Conservation (phyloP, 805 yeast genomes). For the Dipodascopsis tothii region DNA sequence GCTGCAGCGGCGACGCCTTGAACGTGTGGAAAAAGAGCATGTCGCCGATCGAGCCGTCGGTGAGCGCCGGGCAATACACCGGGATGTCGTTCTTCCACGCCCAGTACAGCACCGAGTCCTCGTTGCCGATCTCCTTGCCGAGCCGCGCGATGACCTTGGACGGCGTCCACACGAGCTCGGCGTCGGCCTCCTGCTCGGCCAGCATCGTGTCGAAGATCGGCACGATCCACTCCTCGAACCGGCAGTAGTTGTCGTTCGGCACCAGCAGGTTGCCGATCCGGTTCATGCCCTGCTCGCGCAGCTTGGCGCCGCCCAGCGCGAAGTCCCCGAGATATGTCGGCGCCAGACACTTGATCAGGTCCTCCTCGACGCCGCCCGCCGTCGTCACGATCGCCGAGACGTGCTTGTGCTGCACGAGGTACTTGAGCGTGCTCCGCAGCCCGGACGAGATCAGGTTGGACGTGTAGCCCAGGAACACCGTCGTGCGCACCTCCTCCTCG, state of each 20-base stretch:
- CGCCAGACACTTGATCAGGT: constrained; percentile 89
- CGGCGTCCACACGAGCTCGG: constrained; percentile 83
- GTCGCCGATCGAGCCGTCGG: constrained; percentile 98
- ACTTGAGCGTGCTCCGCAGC: constrained; percentile 80
- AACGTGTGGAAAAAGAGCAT: constrained; percentile 98
- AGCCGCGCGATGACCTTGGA: constrained; percentile 83
- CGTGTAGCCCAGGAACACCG: constrained; percentile 93
- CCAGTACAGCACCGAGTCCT: constrained; percentile 91
- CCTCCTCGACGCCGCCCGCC: constrained; percentile 98
- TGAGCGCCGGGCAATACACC: constrained; percentile 91
- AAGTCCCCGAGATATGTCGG: constrained; percentile 95
- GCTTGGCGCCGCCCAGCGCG: constrained; percentile 64
- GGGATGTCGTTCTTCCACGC: constrained; percentile 96
- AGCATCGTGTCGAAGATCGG: constrained; percentile 83
- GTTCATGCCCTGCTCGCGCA: constrained; percentile 93
- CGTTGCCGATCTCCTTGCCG: constrained; percentile 93
- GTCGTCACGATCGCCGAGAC: constrained; percentile 93
- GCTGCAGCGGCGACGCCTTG: constrained; percentile 82
- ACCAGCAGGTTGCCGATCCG: constrained; percentile 95
- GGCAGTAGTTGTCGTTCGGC: constrained; percentile 96
- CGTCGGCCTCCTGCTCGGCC: constrained; percentile 69
- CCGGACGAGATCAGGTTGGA: constrained; percentile 95
- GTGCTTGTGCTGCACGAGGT: constrained; percentile 84
- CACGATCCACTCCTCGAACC: constrained; percentile 97
- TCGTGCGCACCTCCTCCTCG: constrained; percentile 61